These are phyloP conservation scores for Medicago ruthenica DNA, from an alignment of 306 rosid species.

Conservation along the genomic window DNA sequence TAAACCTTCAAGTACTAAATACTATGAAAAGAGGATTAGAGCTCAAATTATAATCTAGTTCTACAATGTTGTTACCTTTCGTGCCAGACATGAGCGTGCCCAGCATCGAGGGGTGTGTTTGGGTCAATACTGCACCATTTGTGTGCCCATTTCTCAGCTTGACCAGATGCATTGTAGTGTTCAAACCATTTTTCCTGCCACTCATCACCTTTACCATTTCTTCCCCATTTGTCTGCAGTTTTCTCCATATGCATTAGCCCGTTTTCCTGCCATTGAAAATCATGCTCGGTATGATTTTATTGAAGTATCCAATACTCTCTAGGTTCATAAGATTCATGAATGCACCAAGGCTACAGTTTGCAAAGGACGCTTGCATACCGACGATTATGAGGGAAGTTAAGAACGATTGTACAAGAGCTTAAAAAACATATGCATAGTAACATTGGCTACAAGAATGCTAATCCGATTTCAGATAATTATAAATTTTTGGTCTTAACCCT, in stretches of 20 bases:
- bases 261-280: conserved; percentile 59
- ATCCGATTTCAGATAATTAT: conserved; percentile 15
- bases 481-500: background rate
- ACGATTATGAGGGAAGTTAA: background rate
- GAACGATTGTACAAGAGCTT: conserved; percentile 16
- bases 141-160: conserved; percentile 91
- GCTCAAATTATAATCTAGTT: conserved; percentile 9
- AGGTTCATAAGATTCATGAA: background rate
- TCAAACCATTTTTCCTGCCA: conserved; percentile 99
- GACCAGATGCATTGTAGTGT: conserved; percentile 73
- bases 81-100: conserved; percentile 98
- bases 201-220: conserved; percentile 74
- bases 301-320: conserved; percentile 8
- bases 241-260: conserved; percentile 87
- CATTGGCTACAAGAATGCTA: conserved; percentile 1
- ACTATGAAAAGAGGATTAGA: conserved; percentile 23
- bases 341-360: background rate
- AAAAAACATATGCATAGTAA: conserved; percentile 9
- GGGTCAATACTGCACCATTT: conserved; percentile 99
- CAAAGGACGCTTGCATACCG: background rate
- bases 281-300: conserved; percentile 14
- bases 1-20: background rate
- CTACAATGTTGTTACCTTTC: conserved; percentile 68
- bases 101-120: conserved; percentile 73
- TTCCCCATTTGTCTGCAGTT: conserved; percentile 99